A percentile compares a stretch with the other conserved stretches of the same genome.
Evolutionary conservation across 306 rosid species (phyloP).

Genomic region (Erythrophleum fordii): DNA sequence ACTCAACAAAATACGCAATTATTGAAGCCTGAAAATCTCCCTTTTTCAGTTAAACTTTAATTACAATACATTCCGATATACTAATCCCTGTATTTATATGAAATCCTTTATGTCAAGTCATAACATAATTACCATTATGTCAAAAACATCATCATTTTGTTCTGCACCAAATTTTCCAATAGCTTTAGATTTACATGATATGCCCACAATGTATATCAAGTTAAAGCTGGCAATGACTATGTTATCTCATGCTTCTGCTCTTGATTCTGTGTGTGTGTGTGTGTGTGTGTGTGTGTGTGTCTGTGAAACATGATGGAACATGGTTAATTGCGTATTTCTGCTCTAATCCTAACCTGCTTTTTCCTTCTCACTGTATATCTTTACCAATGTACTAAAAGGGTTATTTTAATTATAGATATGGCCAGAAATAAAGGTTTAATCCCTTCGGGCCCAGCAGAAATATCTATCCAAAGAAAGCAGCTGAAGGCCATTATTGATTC

Average conservation of each 20-base stretch:
- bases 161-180: background rate
- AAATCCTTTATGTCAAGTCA: constrained; percentile 6
- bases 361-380: background rate
- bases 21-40: background rate
- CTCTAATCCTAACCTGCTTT: constrained; percentile 27
- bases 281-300: constrained; percentile 6
- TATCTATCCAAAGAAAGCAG: constrained; percentile 83
- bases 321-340: background rate
- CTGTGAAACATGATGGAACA: constrained; percentile 9
- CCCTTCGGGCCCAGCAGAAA: constrained; percentile 86
- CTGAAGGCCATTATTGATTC: constrained; percentile 82
- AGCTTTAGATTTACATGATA: background rate
- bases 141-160: background rate
- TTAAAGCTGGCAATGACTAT: constrained; percentile 1
- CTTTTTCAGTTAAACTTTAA: background rate
- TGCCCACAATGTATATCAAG: background rate
- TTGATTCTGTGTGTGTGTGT: background rate
- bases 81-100: background rate
- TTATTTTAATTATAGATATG: constrained; percentile 66
- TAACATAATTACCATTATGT: background rate
- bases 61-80: background rate
- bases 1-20: background rate
- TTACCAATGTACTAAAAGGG: constrained; percentile 36
- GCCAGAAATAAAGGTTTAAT: constrained; percentile 95
- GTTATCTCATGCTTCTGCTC: constrained; percentile 18